These are phyloP conservation scores for Fusarium sp. DNA, from an alignment of 2,329 filamentous ascomycete species.

Conservation along the genomic window DNA sequence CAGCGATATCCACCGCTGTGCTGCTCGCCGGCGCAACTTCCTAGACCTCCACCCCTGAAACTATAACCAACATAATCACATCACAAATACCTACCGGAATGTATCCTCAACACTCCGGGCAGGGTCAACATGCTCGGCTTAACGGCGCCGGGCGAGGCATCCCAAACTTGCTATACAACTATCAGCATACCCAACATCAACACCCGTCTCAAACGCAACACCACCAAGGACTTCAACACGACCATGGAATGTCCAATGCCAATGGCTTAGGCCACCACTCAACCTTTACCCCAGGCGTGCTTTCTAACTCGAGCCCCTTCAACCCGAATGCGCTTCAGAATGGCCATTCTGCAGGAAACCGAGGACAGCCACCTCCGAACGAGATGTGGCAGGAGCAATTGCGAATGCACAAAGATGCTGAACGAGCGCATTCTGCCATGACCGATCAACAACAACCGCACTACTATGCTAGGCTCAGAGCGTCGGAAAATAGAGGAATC, in stretches of 20 bases:
- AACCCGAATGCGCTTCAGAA: slow-evolving; percentile 64
- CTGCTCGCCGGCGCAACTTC: slow-evolving; percentile 43
- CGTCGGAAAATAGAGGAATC: slow-evolving; percentile 74
- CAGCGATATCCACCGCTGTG: slow-evolving; percentile 39
- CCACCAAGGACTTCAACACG: slow-evolving; percentile 67
- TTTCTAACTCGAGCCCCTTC: slow-evolving; percentile 72
- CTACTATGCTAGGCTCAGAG: slow-evolving; percentile 77
- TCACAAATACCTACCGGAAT: slow-evolving; percentile 59
- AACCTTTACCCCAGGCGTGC: slow-evolving; percentile 51
- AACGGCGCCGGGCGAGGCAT: slow-evolving; percentile 68
- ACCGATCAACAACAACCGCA: slow-evolving; percentile 71
- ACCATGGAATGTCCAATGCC: slow-evolving; percentile 63
- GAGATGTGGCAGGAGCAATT: slow-evolving; percentile 92
- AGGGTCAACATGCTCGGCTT: slow-evolving; percentile 78
- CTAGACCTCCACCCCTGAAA: slow-evolving; percentile 26
- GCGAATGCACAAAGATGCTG: slow-evolving; percentile 80
- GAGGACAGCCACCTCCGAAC: slow-evolving; percentile 63
- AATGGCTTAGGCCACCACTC: slow-evolving; percentile 62
- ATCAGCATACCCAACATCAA: slow-evolving; percentile 68
- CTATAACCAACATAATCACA: slow-evolving; percentile 24
- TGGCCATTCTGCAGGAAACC: slow-evolving; percentile 60
- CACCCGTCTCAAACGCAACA: slow-evolving; percentile 73
- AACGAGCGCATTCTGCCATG: slow-evolving; percentile 77
- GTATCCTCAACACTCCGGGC: slow-evolving; percentile 73
- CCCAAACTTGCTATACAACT: slow-evolving; percentile 74